These are phyloP conservation scores for Helianthus tuberosus DNA, from an alignment of 129 eudicot genomes.

Conservation along the genomic window DNA sequence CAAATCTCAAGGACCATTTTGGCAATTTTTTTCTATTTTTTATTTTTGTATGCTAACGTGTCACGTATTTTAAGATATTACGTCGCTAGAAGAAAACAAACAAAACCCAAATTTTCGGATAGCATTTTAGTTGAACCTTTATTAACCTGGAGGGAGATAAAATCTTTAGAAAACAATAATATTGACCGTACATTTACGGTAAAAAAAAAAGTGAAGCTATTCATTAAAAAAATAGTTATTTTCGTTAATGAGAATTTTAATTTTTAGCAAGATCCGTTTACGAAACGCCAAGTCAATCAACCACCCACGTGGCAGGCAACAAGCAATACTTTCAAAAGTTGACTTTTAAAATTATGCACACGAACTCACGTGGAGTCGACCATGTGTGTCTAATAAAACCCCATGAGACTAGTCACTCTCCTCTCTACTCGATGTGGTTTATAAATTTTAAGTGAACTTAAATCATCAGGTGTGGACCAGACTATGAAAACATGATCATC, in stretches of 20 bases:
- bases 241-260: too few relatives aligned
- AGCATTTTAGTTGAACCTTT: too few relatives aligned
- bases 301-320: constrained; percentile 39
- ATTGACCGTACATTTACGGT: too few relatives aligned
- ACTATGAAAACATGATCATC: constrained; percentile 11
- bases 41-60: too few relatives aligned
- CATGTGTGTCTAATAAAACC: constrained; percentile 33
- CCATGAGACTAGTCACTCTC: constrained; percentile 29
- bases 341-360: constrained; percentile 29
- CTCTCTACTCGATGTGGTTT: not conserved
- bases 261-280: not conserved
- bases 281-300: not conserved
- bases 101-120: not conserved
- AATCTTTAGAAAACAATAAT: too few relatives aligned
- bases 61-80: too few relatives aligned
- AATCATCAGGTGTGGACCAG: constrained; percentile 29
- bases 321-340: constrained; percentile 6
- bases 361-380: constrained; percentile 29
- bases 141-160: too few relatives aligned
- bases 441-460: not conserved
- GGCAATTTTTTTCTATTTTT: too few relatives aligned
- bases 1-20: too few relatives aligned
- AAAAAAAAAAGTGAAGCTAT: too few relatives aligned
- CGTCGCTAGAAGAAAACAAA: not conserved
- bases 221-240: too few relatives aligned